Conservation (phyloP, 306 rosid species). For the Vachellia collinsii region DNA sequence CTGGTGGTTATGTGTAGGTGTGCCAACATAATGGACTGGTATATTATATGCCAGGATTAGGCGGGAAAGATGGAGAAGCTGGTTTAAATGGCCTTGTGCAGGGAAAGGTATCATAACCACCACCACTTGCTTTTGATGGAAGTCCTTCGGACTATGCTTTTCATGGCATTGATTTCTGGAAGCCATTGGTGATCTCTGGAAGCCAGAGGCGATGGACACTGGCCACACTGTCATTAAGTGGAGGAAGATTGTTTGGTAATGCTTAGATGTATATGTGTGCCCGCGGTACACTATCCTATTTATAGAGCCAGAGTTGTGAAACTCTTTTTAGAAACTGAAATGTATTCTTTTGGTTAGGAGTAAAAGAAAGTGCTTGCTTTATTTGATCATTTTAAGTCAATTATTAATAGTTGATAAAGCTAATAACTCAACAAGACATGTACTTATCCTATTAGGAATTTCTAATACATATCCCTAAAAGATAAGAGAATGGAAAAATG, state of each 20-base stretch:
- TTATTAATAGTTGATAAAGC: background rate
- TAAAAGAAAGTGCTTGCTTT: background rate
- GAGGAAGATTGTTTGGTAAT: background rate
- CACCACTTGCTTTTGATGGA: slow-evolving; percentile 41
- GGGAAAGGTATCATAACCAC: slow-evolving; percentile 71
- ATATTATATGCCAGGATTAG: slow-evolving; percentile 49
- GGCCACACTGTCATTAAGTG: background rate
- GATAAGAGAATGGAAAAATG: too few relatives aligned
- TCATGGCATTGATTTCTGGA: slow-evolving; percentile 28
- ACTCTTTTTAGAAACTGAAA: background rate
- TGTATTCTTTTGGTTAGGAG: background rate
- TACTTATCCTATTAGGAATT: background rate
- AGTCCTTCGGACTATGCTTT: slow-evolving; percentile 27
- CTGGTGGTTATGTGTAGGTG: slow-evolving; percentile 63
- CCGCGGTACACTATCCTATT: background rate
- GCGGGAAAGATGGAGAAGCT: slow-evolving; percentile 79
- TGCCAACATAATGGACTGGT: slow-evolving; percentile 65
- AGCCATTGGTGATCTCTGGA: slow-evolving; percentile 37
- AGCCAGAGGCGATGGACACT: slow-evolving; percentile 18
- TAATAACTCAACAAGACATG: background rate
- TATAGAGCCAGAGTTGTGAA: slow-evolving; percentile 8
- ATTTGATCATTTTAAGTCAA: too few relatives aligned
- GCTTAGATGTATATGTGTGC: background rate
- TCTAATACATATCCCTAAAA: too few relatives aligned
- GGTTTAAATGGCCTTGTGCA: slow-evolving; percentile 89